These are phyloP conservation scores for Plasmodium vinckei DNA, from an alignment of 169 alveolate genomes.

Conservation along the genomic window DNA sequence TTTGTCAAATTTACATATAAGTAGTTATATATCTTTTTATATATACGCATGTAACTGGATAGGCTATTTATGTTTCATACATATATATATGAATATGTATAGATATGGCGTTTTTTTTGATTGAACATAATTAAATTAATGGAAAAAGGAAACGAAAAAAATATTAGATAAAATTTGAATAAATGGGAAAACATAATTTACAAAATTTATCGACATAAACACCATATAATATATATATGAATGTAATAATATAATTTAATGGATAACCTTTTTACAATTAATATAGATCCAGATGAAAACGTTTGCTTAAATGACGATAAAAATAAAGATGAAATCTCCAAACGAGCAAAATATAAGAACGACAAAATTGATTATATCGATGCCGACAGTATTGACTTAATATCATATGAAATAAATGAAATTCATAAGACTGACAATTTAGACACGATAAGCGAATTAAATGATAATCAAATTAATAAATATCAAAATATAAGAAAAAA, in stretches of 20 bases:
- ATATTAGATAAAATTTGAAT: too few relatives aligned
- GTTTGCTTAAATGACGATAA: conserved; percentile 22
- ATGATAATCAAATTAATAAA: conserved; percentile 23
- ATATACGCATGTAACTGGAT: too few relatives aligned
- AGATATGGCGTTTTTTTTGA: too few relatives aligned
- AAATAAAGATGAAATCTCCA: not conserved
- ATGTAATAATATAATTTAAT: conserved; percentile 34
- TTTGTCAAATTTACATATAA: too few relatives aligned
- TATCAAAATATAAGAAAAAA: conserved; percentile 55
- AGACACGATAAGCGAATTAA: conserved; percentile 34
- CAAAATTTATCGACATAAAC: not conserved
- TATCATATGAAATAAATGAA: conserved; percentile 17
- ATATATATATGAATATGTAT: too few relatives aligned
- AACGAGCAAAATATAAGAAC: conserved; percentile 5
- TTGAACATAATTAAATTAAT: too few relatives aligned
- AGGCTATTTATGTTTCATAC: too few relatives aligned
- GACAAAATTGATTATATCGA: not conserved
- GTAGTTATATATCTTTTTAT: too few relatives aligned
- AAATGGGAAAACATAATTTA: not conserved
- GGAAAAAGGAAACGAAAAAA: too few relatives aligned
- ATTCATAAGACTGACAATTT: conserved; percentile 22
- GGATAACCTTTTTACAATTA: conserved; percentile 72
- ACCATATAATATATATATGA: conserved; percentile 1
- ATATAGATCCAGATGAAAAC: conserved; percentile 72
- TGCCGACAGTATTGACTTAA: not conserved